These are phyloP conservation scores for Tothia fuscella DNA, from an alignment of 2,329 filamentous ascomycete species.

Conservation along the genomic window DNA sequence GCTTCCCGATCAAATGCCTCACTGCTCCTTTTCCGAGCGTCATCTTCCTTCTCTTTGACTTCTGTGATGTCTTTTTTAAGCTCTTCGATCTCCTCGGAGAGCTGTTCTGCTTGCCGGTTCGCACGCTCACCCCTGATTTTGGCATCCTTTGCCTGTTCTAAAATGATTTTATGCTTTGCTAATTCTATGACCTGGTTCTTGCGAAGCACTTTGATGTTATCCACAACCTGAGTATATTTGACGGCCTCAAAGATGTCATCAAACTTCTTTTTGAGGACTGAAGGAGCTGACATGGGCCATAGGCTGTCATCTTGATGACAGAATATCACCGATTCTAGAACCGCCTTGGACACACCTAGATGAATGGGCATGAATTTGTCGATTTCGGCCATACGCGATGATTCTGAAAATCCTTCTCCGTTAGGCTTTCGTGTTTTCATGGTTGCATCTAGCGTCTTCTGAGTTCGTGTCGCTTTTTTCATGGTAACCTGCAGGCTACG, in stretches of 20 bases:
- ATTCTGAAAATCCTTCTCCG: conserved; percentile 68
- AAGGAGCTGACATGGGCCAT: conserved; percentile 89
- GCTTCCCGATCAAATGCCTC: conserved; percentile 63
- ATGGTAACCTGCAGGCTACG: conserved; percentile 76
- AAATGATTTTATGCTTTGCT: conserved; percentile 57
- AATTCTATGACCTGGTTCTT: conserved; percentile 76
- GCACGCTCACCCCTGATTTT: conserved; percentile 70
- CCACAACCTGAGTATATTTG: conserved; percentile 95
- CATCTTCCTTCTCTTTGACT: conserved; percentile 22
- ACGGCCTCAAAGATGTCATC: conserved; percentile 96
- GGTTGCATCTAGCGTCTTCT: conserved; percentile 77
- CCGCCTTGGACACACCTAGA: conserved; percentile 77
- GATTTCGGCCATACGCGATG: conserved; percentile 68
- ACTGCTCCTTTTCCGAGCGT: conserved; percentile 38
- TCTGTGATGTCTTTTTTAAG: conserved; percentile 18
- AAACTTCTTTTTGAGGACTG: conserved; percentile 79
- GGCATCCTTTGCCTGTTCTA: conserved; percentile 66
- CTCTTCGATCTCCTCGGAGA: conserved; percentile 55
- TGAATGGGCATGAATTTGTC: conserved; percentile 75
- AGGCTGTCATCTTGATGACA: conserved; percentile 97
- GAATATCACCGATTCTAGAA: conserved; percentile 92
- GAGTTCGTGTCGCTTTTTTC: conserved; percentile 62
- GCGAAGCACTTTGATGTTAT: conserved; percentile 76
- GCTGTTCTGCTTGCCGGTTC: conserved; percentile 50
- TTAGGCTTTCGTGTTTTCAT: conserved; percentile 58